Base-by-base conservation (phyloP, 768 basidiomycete species). In the Tylopilus plumbeoviolaceoides region DNA sequence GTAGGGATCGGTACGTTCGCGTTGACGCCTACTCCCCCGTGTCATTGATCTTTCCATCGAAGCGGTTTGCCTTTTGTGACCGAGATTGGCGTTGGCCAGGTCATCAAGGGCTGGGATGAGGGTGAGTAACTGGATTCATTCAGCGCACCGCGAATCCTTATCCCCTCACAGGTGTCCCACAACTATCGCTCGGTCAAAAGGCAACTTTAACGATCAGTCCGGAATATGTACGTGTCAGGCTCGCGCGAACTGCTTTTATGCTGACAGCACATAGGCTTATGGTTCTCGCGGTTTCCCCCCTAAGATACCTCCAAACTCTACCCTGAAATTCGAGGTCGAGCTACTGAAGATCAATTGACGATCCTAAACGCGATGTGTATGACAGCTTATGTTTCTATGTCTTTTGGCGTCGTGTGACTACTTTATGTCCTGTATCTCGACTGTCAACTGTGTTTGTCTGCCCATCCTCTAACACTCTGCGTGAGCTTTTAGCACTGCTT, bases 71-170 rank as follows among this genome's bases (percentile, higher is more conserved):
- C 89, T 1, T 92, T 93, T 67, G 61, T 70, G 56, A 89, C 87
- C 4, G 63, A 80, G 64, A 91, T 92, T 57, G 89, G 91, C 42
- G 73, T 82, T 18, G 87, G 89, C 8, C 83, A 85, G 64, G 91
- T 95, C 44, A 93, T 95, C 72, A 86, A 77, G 64, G 89, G 91
- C 28, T 94, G 91, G 92, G 91, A 93, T 63, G 89, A 92, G 68
- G 91, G 92, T 85, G 58, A 60, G 78, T 70, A 33, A 25, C 8
- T 14, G 12, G 9, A 18, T 41, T 27, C 33, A 4, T 12, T 31
- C 11, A 28, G 8, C 21, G 30, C 27, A 7, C 15, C 11, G 12
- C 42, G 8, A 11, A 17, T 17, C 10, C 25, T 56, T 33, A 57
- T 50, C 38, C 27, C 33, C 43, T 9, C 7, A 44, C 62, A 91